Base-by-base conservation (phyloP, 164 flowering plant species). In the Tetracentron sinense region DNA sequence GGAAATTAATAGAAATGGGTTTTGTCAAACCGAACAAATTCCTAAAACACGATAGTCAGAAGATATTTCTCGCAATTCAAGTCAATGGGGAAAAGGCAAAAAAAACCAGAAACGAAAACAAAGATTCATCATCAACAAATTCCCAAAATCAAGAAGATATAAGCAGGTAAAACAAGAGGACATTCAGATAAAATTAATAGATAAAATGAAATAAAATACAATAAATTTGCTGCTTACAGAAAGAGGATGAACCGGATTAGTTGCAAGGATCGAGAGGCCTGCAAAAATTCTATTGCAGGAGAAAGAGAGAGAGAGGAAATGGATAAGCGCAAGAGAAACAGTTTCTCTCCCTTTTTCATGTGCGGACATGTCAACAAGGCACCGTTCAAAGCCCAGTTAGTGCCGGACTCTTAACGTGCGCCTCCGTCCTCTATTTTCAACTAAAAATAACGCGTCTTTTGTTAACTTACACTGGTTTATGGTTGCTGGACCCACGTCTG, bases 261-360 rank as follows among this genome's bases (percentile, higher is more conserved):
- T 44, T 48, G 66, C 55, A 55, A 46, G 42, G 74, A 81, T 74
- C 77, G 76, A 74, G 76, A 79, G 68, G 73, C 57, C 73, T 69
- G 79, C 77, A 71, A 59, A 72, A 71, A 67, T 74, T 69, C 75
- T 81, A 78, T 70, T 54, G 60, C 49, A 21, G 54, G 61, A 69
- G 62, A 54, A 42, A 58, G 67, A 65, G 44, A 61, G 58, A 54
- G 64, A 55, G 51, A 55, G 53, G 27, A 55, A 27, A 63, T 62
- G 62, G 25, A 66, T 63, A 46, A 48, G 68, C 38, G 38, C 38
- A 8, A 48, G 15, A 48, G 25, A 20, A 22, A 25, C 25, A 1
- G 53, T 49, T 49, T 12, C 20, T 22, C 11, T 30, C 16, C 42
- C 44, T 19, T 30, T 61, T 25, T 30, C 54, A n/a, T 29, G 42